Base-by-base conservation (phyloP, 2,329 filamentous ascomycete genomes). In the Cladophialophora exuberans region DNA sequence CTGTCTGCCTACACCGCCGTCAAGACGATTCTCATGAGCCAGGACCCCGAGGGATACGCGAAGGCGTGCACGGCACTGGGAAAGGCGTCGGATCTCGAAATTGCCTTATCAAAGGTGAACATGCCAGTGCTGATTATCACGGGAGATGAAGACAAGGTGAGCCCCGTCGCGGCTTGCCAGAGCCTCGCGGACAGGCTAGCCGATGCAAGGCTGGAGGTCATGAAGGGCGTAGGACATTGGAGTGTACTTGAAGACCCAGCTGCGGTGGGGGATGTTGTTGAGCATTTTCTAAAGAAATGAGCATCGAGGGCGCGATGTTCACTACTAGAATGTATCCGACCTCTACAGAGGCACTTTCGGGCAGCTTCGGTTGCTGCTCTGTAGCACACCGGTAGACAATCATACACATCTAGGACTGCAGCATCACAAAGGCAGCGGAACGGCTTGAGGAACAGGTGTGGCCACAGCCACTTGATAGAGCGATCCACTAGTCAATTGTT, bases 21-120 rank as follows among this genome's bases (percentile, higher is more conserved):
- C 6, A 64, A 74, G 3, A 61, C 76, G 28, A 76, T 72, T 5
- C 65, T 83, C 2, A 65, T 80, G 0, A 65, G 70, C 0, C 77
- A 80, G 56, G 75, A 81, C 57, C 71, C 77, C 0, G 80, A 83
- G 56, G 76, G 76, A 0, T 83, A 82, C 63, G 80, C 80, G 1
- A 83, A 83, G 57, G 80, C 72, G 0, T 79, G 77, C 39, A 69
- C 69, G 23, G 79, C 80, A 2, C 67, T 83, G 25, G 80, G 75
- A 3, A 67, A 22, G 65, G 4, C 72, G 72, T 1, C 65, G 63
- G 1, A 60, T 65, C 23, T 54, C 57, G n/a, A 46, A 6, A 26
- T 46, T 77, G 23, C 71, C 17, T 60, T 77, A 2, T 59, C 66
- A 18, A 58, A 64, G 10, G 44, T 79, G 3, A 59, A 67, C 6